These are phyloP conservation scores for Calamus simplicifolius DNA, from an alignment of 176 grass and related monocot genomes.

Conservation along the genomic window DNA sequence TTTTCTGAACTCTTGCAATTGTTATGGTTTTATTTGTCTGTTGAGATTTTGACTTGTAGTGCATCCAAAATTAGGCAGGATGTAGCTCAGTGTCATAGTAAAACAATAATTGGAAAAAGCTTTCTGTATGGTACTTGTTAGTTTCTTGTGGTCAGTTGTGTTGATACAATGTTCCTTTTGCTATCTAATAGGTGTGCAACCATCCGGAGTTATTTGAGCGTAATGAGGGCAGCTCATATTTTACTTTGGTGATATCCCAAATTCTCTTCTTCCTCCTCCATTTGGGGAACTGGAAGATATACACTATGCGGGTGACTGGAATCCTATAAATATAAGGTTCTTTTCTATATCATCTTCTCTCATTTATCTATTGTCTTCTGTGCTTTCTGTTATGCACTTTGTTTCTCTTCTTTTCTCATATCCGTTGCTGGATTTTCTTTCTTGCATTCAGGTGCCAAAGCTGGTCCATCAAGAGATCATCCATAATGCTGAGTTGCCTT, in stretches of 20 bases:
- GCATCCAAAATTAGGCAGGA: too few species aligned
- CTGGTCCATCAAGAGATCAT: slow-evolving; percentile 70
- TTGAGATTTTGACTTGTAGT: too few species aligned
- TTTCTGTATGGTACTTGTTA: too few species aligned
- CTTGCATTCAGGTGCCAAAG: slow-evolving; percentile 70
- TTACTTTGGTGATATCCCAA: slow-evolving; percentile 80
- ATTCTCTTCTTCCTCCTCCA: slow-evolving; percentile 85
- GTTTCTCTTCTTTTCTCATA: slow-evolving; percentile 8
- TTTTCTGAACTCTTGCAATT: too few species aligned
- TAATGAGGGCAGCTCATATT: slow-evolving; percentile 92
- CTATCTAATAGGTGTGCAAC: slow-evolving; percentile 79
- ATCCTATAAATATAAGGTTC: slow-evolving; percentile 88
- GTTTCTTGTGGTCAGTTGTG: too few species aligned
- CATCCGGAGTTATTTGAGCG: slow-evolving; percentile 99
- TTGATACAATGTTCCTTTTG: background rate
- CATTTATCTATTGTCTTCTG: background rate
- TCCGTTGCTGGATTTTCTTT: slow-evolving; percentile 7
- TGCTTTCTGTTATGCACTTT: background rate
- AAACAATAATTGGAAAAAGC: too few species aligned
- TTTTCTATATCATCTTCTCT: background rate
- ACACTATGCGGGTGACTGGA: slow-evolving; percentile 74
- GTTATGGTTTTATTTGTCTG: too few species aligned
- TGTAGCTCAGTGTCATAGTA: too few species aligned
- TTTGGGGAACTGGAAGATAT: slow-evolving; percentile 91
- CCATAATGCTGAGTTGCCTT: slow-evolving; percentile 29